Base-by-base conservation (phyloP, 225 moss, liverwort and hornwort species). In the Neckera pumila region DNA sequence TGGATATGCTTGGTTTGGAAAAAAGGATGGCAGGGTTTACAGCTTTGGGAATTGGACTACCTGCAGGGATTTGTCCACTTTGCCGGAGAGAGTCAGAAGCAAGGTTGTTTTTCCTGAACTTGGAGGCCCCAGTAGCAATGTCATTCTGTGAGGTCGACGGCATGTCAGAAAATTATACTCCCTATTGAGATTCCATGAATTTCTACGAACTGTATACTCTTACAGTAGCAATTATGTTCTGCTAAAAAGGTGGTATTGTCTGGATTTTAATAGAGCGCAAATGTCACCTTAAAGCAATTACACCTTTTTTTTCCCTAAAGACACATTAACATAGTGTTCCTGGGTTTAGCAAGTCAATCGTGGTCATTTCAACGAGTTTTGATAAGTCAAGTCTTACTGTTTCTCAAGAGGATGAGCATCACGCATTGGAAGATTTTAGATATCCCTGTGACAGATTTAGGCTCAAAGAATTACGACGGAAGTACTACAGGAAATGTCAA, bases 91-190 rank as follows among this genome's bases (percentile, higher is more conserved):
- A 57, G 95, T 92, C 38, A 94, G 83, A 21, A 95, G 91, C 81
- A 95, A 83, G 12, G 95, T 93, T 9, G 95, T 95, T 89, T 95
- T 95, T 65, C 95, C 95, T 66, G 92, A 95, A 88, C 92, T 92
- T 80, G 92, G 92, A 30, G 92, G 92, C 57, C 92, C 92, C 79
- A 91, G 62, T 62, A 92, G 85, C 89, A 95, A 92, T 70, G 95
- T 95, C 92, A 95, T 92, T 85, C 95, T 95, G 87, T 27, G 53
- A 73, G 81, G 73, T 49, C 43, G 45, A 63, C 36, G 75, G 23
- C 82, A 59, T 12, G 33, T 88, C 69, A 84, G 80, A 75, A 77
- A 53, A 30, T 82, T 26, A 7, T 5, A 7, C 25, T 16, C 33
- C 64, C 19, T 28, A 36, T 26, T 40, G 80, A 64, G 72, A 72